These are phyloP conservation scores for Collariella sp. DNA, from an alignment of 495 filamentous ascomycete genomes.

Conservation along the genomic window DNA sequence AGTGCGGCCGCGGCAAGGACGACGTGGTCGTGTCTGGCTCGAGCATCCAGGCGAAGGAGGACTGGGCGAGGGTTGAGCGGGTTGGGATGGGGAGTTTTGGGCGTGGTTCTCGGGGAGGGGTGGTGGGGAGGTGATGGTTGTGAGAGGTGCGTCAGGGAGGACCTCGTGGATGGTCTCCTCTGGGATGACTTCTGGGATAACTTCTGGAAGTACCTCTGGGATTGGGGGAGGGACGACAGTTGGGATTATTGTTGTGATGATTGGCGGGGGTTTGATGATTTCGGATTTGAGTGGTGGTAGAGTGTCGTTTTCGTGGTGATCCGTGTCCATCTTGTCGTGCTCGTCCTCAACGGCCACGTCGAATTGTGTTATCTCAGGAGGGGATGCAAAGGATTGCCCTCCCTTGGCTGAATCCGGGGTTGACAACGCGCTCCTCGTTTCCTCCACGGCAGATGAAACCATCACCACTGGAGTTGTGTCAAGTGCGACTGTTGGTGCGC, in stretches of 20 bases:
- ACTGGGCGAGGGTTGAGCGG: slow-evolving; percentile 66
- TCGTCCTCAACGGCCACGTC: no score
- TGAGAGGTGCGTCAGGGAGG: no score
- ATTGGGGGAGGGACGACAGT: neutral
- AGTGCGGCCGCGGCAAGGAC: slow-evolving; percentile 2
- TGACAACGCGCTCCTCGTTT: slow-evolving; percentile 19
- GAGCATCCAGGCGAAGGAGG: slow-evolving; percentile 94
- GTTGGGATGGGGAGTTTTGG: slow-evolving; percentile 40
- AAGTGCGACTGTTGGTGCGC: slow-evolving; percentile 25
- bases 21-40: slow-evolving; percentile 40
- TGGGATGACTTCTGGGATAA: slow-evolving; percentile 1
- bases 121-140: slow-evolving; percentile 4
- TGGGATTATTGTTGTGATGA: neutral
- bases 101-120: slow-evolving; percentile 10
- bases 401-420: slow-evolving; percentile 9
- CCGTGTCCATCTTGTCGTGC: slow-evolving; percentile 24
- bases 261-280: neutral
- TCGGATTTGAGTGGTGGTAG: slow-evolving; percentile 10
- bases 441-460: slow-evolving; percentile 25
- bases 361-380: slow-evolving; percentile 8
- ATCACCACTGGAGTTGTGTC: slow-evolving; percentile 28
- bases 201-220: neutral
- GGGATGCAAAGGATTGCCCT: neutral
- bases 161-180: slow-evolving; percentile 3
- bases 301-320: slow-evolving; percentile 12